Evolutionary conservation across 768 basidiomycete species (phyloP), one percentile per base, ranked within the genome.

Genomic region (Gyrodon lividus): DNA sequence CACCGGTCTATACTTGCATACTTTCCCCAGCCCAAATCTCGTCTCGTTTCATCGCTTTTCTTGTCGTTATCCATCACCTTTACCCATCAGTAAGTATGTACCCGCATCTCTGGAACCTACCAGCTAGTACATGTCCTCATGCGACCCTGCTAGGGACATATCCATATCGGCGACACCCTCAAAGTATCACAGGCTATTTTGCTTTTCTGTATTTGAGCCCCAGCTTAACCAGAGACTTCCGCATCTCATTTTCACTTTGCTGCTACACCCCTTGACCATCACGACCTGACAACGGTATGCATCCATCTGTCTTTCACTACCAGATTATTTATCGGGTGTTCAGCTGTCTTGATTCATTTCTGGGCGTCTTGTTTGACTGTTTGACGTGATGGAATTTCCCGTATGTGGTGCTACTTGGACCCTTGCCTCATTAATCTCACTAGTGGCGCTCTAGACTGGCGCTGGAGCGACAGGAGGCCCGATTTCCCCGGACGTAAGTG

Each of bases 401-500:
- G 66, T 68, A 49, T 5, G 67, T 57, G 8, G 24, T 6, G 3
- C 39, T 37, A 13, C 26, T 26, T 38, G 19, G 6, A 10, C 4
- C 28, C 19, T 26, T 33, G 2, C 40, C 20, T 39, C 20, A 16
- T 14, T 20, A 5, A 6, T 39, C 20, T 30, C 39, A 52, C 37
- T 30, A 24, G 16, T 22, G 31, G 19, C 17, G 23, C 19, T 43
- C 17, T 43, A 70, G 69, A 16, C 23, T 6, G 38, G 23, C 34
- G 49, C 49, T 20, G 57, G 51, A 22, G 19, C 28, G 5, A 22
- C 47, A 7, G 48, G 48, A 1, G 58, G 50, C 0, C 64, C 63
- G 0, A 41, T 59, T 41, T 20, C 54, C 34, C 50, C 64, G 39
- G 68, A 71, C 0, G 68, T 71, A 43, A 42, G 72, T 55, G 6